Conservation (phyloP, 768 basidiomycete genomes). For the Leccinum imitatum region DNA sequence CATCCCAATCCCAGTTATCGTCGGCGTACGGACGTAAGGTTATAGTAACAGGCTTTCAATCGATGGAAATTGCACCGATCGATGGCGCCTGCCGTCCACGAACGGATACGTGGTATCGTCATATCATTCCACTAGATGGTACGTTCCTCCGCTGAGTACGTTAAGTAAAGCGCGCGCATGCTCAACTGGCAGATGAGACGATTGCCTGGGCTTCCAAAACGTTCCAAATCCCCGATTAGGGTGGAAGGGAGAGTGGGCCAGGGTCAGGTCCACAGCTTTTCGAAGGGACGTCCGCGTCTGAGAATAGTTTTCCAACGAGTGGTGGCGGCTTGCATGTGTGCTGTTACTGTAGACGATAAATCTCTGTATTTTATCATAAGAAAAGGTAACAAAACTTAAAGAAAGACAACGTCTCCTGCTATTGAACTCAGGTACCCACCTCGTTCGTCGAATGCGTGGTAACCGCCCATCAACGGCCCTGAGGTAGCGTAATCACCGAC, state of each 20-base stretch:
- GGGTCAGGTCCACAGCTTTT: background rate
- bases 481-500: slow-evolving; percentile 24
- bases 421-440: background rate
- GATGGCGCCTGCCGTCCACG: slow-evolving; percentile 15
- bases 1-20: slow-evolving; percentile 8
- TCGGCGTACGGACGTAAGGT: slow-evolving; percentile 19
- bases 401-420: background rate
- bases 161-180: background rate
- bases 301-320: background rate
- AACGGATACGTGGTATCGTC: slow-evolving; percentile 5
- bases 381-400: background rate
- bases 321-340: background rate
- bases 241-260: background rate
- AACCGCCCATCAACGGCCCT: slow-evolving; percentile 11
- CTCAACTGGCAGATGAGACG: background rate
- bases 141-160: background rate
- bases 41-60: slow-evolving; percentile 7
- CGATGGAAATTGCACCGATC: slow-evolving; percentile 18
- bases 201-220: background rate
- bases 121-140: background rate
- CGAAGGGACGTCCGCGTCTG: background rate
- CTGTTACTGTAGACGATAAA: background rate
- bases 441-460: slow-evolving; percentile 2
- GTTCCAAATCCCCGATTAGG: background rate
- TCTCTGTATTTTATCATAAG: background rate